A percentile compares a stretch with the other conserved stretches of the same genome.
Evolutionary conservation across 768 basidiomycete genomes (phyloP).

Genomic region (Amyloporia xantha): DNA sequence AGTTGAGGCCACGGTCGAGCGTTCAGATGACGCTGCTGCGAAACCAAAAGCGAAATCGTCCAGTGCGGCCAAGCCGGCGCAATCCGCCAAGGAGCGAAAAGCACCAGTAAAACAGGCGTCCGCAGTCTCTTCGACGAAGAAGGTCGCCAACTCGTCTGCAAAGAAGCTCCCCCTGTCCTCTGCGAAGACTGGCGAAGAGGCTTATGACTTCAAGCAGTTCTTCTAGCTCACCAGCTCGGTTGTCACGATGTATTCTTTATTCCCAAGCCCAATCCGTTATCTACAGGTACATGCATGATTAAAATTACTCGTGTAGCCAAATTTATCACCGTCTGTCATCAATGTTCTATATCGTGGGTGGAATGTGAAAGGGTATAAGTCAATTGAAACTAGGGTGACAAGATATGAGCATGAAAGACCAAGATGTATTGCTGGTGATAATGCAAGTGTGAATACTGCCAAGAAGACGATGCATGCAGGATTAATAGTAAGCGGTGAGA

Average conservation of each 20-base stretch:
- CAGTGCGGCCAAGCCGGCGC: conserved; percentile 1
- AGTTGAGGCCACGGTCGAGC: background rate
- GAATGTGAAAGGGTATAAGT: background rate
- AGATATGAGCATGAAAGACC: background rate
- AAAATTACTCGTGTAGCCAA: background rate
- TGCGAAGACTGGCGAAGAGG: conserved; percentile 26
- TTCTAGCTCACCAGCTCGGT: too few relatives aligned
- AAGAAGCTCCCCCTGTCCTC: conserved; percentile 19
- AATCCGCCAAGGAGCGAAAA: conserved; percentile 7
- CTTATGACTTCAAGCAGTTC: conserved; percentile 56
- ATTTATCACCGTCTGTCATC: background rate
- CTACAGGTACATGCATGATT: background rate
- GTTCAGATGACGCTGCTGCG: background rate
- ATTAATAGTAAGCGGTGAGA: background rate
- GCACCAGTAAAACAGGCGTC: conserved; percentile 7
- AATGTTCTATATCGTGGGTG: background rate
- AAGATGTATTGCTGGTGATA: background rate
- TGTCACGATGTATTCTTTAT: background rate
- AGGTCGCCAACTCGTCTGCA: conserved; percentile 33
- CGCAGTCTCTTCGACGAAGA: conserved; percentile 21
- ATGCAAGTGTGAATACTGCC: background rate
- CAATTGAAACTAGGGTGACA: background rate
- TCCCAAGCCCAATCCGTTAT: background rate
- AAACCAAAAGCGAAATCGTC: conserved; percentile 1
- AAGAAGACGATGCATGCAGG: background rate